Percentiles rank a stretch among this genome's conserved stretches.
These are phyloP conservation scores for Xylaria longipes DNA, from an alignment of 495 filamentous ascomycete genomes.

Conservation along the genomic window DNA sequence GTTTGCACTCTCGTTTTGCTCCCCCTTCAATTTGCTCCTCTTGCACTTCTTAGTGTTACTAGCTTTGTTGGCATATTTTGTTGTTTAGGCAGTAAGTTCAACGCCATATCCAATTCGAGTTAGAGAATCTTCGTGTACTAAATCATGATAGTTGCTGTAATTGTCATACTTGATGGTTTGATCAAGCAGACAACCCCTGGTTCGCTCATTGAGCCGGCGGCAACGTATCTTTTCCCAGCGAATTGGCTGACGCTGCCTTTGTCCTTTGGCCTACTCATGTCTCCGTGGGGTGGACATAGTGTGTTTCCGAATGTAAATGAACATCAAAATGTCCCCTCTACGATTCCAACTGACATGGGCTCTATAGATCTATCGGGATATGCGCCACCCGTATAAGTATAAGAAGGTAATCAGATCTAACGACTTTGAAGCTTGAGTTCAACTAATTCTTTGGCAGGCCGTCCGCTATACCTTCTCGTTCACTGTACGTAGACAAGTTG, in stretches of 20 bases:
- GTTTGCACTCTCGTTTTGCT: slow-evolving; percentile 81
- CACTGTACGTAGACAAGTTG: slow-evolving; percentile 64
- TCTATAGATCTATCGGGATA: slow-evolving; percentile 84
- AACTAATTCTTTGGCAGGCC: slow-evolving; percentile 49
- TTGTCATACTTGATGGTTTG: slow-evolving; percentile 84
- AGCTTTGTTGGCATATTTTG: slow-evolving; percentile 90
- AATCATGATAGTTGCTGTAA: slow-evolving; percentile 68
- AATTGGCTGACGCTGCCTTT: slow-evolving; percentile 92
- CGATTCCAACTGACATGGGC: neutral
- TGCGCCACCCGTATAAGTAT: slow-evolving; percentile 93
- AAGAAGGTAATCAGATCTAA: slow-evolving; percentile 36
- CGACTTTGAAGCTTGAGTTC: neutral
- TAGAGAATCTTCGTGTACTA: slow-evolving; percentile 27
- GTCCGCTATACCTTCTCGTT: slow-evolving; percentile 87
- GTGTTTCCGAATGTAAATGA: slow-evolving; percentile 81
- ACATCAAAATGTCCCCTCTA: slow-evolving; percentile 5
- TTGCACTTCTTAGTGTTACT: slow-evolving; percentile 85
- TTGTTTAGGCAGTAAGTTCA: slow-evolving; percentile 78
- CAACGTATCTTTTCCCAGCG: slow-evolving; percentile 76
- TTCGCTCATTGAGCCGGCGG: slow-evolving; percentile 82
- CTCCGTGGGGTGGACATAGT: slow-evolving; percentile 93
- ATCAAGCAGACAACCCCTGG: slow-evolving; percentile 82
- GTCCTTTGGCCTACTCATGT: slow-evolving; percentile 94
- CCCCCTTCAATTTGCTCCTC: slow-evolving; percentile 84
- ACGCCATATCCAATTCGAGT: neutral